A percentile compares a stretch with the other conserved stretches of the same genome.
These are phyloP conservation scores for Suhomyces maxii DNA, from an alignment of 1,139 yeast species.

Conservation along the genomic window DNA sequence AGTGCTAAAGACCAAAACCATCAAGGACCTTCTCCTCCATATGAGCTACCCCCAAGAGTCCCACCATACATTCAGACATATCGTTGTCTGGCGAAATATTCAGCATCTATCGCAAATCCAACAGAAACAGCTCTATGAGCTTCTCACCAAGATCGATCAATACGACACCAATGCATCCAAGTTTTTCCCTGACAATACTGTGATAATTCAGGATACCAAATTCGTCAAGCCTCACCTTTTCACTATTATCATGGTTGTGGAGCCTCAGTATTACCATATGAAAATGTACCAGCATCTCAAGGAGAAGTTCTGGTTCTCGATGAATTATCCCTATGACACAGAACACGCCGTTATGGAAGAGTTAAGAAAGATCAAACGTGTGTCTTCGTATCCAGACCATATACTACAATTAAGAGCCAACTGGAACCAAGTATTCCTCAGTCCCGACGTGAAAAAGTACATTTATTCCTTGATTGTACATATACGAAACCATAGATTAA, in stretches of 20 bases:
- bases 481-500: constrained; percentile 41
- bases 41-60: constrained; percentile 7
- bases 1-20: constrained; percentile 5
- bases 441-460: constrained; percentile 41
- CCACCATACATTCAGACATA: constrained; percentile 14
- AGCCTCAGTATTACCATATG: constrained; percentile 14
- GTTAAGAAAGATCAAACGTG: neutral
- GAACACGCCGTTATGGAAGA: constrained; percentile 5
- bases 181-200: constrained; percentile 6
- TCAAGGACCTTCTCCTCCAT: constrained; percentile 8
- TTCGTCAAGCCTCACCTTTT: constrained; percentile 25
- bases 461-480: constrained; percentile 41
- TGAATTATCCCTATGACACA: constrained; percentile 13
- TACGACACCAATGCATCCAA: constrained; percentile 28
- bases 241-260: constrained; percentile 28
- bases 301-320: constrained; percentile 42
- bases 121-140: constrained; percentile 27
- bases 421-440: constrained; percentile 24
- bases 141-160: constrained; percentile 34
- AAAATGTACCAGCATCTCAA: constrained; percentile 33
- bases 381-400: constrained; percentile 1
- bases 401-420: constrained; percentile 7
- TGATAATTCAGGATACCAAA: constrained; percentile 14
- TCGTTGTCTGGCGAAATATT: constrained; percentile 29
- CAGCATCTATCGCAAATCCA: constrained; percentile 17